Evolutionary conservation across 176 grass and related monocot species (phyloP).

Genomic region (Panicum miliaceum): DNA sequence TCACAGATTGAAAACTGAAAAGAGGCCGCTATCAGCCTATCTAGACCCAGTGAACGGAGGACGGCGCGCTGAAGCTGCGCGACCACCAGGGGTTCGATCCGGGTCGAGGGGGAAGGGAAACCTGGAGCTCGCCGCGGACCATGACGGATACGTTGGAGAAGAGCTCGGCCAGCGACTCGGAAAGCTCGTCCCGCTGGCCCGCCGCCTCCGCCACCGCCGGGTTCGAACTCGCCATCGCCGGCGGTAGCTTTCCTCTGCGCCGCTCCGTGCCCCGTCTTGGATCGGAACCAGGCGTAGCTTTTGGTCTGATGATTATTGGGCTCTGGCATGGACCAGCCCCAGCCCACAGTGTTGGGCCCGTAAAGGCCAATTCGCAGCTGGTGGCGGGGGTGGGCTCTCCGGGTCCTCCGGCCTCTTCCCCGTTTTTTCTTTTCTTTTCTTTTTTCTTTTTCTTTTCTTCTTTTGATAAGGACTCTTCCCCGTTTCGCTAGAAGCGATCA

Average conservation of each 20-base stretch:
- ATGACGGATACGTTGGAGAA: slow-evolving; percentile 83
- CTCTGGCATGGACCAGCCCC: too few relatives aligned
- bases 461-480: too few relatives aligned
- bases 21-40: not conserved
- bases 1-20: too few relatives aligned
- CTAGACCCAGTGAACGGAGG: not conserved
- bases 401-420: too few relatives aligned
- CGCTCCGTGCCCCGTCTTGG: not conserved
- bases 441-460: too few relatives aligned
- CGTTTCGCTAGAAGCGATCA: too few relatives aligned
- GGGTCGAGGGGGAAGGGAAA: not conserved
- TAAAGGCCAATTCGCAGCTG: too few relatives aligned
- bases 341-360: too few relatives aligned
- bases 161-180: slow-evolving; percentile 71
- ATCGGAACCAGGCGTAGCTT: not conserved
- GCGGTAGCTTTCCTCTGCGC: not conserved
- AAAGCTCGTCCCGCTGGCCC: slow-evolving; percentile 59
- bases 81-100: not conserved
- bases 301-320: not conserved
- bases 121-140: slow-evolving; percentile 95
- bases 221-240: slow-evolving; percentile 49
- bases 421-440: too few relatives aligned
- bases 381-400: too few relatives aligned
- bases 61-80: not conserved
- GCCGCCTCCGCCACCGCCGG: slow-evolving; percentile 23